Evolutionary conservation across 306 rosid genomes (phyloP).

Genomic region (Prosopis cineraria): DNA sequence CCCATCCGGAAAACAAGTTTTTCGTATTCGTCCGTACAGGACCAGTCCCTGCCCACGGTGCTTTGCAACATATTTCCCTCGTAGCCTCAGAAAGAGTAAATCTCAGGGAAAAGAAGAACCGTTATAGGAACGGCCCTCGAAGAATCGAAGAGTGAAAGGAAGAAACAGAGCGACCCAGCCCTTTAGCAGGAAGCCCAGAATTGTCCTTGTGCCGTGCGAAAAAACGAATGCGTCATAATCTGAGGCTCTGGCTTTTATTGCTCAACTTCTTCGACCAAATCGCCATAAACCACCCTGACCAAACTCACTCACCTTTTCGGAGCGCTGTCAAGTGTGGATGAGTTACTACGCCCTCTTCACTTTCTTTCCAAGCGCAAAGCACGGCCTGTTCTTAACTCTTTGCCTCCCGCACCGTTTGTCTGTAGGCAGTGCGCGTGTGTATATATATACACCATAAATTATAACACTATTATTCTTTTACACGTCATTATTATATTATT

Average conservation of each 20-base stretch:
- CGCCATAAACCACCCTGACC: conserved; percentile 57
- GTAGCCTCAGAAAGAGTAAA: not conserved
- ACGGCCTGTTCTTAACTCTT: conserved; percentile 49
- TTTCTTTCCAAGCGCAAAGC: conserved; percentile 44
- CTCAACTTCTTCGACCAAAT: conserved; percentile 46
- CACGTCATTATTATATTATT: conserved; percentile 14
- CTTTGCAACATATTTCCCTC: not conserved
- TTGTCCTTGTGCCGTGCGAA: not conserved
- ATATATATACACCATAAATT: not conserved
- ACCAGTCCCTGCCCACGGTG: conserved; percentile 62
- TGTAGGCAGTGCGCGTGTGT: conserved; percentile 40
- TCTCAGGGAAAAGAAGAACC: not conserved
- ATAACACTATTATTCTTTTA: not conserved
- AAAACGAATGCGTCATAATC: conserved; percentile 26
- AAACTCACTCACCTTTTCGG: conserved; percentile 34
- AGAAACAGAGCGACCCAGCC: conserved; percentile 5
- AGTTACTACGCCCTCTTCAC: conserved; percentile 35
- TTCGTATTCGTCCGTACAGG: conserved; percentile 73
- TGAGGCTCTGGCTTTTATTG: conserved; percentile 48
- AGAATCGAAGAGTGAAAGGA: conserved; percentile 11
- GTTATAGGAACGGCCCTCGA: not conserved
- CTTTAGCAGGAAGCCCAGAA: conserved; percentile 3
- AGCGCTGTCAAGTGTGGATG: conserved; percentile 28
- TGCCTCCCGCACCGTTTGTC: conserved; percentile 29
- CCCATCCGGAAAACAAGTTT: conserved; percentile 81